phyloP scores from a whole-genome alignment of 352 stramenopile genomes.

The Thalassiosira exigua region DNA sequence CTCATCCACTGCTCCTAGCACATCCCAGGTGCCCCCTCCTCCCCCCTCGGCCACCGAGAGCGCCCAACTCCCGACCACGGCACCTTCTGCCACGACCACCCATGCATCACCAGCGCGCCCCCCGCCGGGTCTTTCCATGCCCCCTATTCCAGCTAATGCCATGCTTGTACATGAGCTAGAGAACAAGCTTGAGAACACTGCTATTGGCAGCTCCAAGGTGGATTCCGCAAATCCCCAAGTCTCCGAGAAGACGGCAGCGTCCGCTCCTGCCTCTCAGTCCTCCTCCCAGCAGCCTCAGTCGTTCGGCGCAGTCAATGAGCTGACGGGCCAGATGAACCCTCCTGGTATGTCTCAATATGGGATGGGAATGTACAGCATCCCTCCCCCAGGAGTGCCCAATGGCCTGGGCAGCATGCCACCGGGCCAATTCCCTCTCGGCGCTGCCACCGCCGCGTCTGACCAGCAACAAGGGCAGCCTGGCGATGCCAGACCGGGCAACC shows the following conservation, averaged over 20 bases:
- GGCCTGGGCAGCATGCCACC: conserved; percentile 47
- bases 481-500: conserved; percentile 18
- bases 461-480: not conserved
- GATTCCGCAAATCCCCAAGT: conserved; percentile 26
- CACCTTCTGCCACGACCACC: conserved; percentile 10
- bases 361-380: conserved; percentile 59
- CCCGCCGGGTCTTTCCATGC: conserved; percentile 81
- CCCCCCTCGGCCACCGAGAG: conserved; percentile 12
- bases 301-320: conserved; percentile 40
- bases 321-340: conserved; percentile 36
- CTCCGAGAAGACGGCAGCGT: conserved; percentile 12
- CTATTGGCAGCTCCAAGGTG: conserved; percentile 33
- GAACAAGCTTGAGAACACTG: conserved; percentile 75
- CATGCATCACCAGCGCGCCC: conserved; percentile 73
- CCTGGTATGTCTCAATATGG: conserved; percentile 54
- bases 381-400: conserved; percentile 38
- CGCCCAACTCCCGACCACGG: not conserved
- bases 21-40: conserved; percentile 11
- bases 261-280: conserved; percentile 10
- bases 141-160: conserved; percentile 76
- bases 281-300: conserved; percentile 40
- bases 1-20: conserved; percentile 1
- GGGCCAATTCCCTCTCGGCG: conserved; percentile 49
- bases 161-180: conserved; percentile 83
- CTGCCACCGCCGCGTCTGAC: conserved; percentile 1